phyloP scores from a whole-genome alignment of 352 stramenopile species.

The Phytophthora tentaculata region DNA sequence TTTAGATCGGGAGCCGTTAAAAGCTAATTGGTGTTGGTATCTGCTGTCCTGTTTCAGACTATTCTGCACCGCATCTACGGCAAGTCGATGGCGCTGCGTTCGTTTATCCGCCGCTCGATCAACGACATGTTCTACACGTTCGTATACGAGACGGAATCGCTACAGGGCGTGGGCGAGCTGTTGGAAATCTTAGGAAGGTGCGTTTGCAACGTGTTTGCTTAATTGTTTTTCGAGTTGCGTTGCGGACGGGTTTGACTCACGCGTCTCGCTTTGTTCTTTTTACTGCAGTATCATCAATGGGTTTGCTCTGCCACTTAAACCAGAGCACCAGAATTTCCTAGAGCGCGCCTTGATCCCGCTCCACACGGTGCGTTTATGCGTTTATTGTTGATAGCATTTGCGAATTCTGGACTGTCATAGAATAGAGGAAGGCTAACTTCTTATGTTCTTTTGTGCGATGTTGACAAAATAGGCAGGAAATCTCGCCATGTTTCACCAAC shows the following conservation, averaged over 20 bases:
- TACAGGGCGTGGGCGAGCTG: constrained; percentile 96
- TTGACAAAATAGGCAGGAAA: constrained; percentile 64
- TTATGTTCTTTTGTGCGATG: not conserved
- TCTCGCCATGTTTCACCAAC: constrained; percentile 97
- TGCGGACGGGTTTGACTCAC: no score
- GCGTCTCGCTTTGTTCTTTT: not conserved
- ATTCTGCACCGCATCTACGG: constrained; percentile 99
- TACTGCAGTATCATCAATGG: constrained; percentile 98
- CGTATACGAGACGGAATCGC: constrained; percentile 97
- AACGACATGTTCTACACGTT: constrained; percentile 99
- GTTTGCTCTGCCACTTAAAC: constrained; percentile 98
- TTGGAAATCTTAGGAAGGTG: constrained; percentile 97
- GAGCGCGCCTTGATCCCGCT: constrained; percentile 95
- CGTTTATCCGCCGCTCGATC: constrained; percentile 98
- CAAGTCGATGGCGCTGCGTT: constrained; percentile 98
- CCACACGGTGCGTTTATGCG: constrained; percentile 91
- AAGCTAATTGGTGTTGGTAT: not conserved
- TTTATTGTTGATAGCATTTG: constrained; percentile 53
- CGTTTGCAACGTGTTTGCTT: constrained; percentile 4
- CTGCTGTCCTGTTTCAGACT: constrained; percentile 57
- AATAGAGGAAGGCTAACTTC: constrained; percentile 7
- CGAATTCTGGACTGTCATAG: constrained; percentile 42
- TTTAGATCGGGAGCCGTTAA: no score
- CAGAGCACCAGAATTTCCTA: constrained; percentile 97
- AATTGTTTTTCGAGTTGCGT: constrained; percentile 12